phyloP scores from a whole-genome alignment of 345 rosid species.

The Dipteronia dyeriana region DNA sequence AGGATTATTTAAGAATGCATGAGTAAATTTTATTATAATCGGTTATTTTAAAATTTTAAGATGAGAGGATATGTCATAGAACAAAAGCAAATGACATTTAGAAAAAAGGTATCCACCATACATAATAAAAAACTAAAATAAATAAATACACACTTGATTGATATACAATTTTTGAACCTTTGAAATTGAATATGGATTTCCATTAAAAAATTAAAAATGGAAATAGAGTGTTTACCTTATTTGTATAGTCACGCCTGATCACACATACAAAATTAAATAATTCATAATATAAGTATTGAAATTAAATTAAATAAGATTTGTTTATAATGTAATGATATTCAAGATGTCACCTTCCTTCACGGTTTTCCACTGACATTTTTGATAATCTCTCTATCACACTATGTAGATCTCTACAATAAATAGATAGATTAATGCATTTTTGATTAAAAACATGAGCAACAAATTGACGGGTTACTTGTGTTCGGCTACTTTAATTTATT shows the following conservation, averaged over 20 bases:
- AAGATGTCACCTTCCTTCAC: conserved; percentile 29
- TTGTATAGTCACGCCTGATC: conserved; percentile 28
- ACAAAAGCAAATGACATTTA: no score
- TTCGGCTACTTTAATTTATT: no score
- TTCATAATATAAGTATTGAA: not conserved
- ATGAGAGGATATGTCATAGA: no score
- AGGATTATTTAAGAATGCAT: no score
- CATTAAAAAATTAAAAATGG: no score
- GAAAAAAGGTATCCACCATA: no score
- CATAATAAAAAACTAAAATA: no score
- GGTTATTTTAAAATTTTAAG: no score
- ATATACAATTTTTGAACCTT: not conserved
- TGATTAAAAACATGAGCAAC: not conserved
- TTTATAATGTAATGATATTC: not conserved
- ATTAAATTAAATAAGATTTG: not conserved
- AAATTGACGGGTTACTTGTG: no score
- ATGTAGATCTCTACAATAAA: not conserved
- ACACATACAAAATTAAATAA: not conserved
- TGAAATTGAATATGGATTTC: not conserved
- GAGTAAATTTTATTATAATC: no score
- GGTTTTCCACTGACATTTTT: not conserved
- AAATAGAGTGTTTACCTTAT: conserved; percentile 11
- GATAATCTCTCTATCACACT: not conserved
- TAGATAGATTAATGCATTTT: no score
- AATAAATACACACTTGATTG: no score